Evolutionary conservation across 257 asterid genomes (phyloP).

Genomic region (Sherardia arvensis): DNA sequence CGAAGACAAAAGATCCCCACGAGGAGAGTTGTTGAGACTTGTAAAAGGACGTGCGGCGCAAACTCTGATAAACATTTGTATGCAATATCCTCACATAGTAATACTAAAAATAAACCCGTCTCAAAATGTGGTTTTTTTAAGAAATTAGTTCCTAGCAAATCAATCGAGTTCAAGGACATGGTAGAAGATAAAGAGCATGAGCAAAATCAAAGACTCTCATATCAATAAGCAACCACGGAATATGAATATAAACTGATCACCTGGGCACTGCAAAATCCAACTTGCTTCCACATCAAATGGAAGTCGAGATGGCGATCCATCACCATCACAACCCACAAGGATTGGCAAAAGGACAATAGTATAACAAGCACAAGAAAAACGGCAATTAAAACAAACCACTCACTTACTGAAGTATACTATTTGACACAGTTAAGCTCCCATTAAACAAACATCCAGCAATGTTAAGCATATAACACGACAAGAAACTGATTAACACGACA

Average conservation of each 20-base stretch:
- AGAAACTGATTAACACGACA: conserved; percentile 10
- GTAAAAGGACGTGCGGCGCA: background rate
- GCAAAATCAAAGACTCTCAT: no score
- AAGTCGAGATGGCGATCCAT: no score
- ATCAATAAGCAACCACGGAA: no score
- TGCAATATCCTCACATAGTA: background rate
- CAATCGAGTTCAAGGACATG: no score
- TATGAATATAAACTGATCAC: no score
- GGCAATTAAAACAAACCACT: background rate
- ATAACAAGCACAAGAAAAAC: background rate
- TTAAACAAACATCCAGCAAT: conserved; percentile 8
- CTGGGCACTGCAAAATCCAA: no score
- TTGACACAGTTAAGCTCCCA: conserved; percentile 10
- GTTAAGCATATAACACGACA: conserved; percentile 8
- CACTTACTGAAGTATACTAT: conserved; percentile 3
- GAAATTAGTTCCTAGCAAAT: no score
- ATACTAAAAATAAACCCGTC: background rate
- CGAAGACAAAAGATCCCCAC: background rate
- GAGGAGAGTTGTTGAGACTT: background rate
- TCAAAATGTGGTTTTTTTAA: no score
- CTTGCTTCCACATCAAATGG: no score
- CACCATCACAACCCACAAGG: background rate
- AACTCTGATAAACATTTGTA: background rate
- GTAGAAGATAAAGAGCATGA: no score
- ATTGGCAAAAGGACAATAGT: background rate